Evolutionary conservation across 176 grass and related monocot genomes (phyloP).

Genomic region (Elaeis guineensis): DNA sequence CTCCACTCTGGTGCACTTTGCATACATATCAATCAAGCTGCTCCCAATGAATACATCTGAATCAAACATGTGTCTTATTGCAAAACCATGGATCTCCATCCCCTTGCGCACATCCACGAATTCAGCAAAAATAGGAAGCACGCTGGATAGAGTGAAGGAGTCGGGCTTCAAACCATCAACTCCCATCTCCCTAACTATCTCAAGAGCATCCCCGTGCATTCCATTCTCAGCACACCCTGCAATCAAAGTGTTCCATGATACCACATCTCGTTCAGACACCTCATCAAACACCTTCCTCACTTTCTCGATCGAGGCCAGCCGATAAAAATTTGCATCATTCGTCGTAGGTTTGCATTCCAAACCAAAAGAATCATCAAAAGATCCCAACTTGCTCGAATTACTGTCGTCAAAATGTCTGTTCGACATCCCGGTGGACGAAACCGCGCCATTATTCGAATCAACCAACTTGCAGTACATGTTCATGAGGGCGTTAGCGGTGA

Average conservation of each 20-base stretch:
- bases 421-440: not conserved
- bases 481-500: conserved; percentile 50
- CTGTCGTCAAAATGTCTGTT: not conserved
- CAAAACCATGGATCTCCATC: conserved; percentile 52
- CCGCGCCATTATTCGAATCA: not conserved
- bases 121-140: conserved; percentile 59
- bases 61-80: conserved; percentile 29
- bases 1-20: conserved; percentile 39
- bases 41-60: conserved; percentile 47
- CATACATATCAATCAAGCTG: conserved; percentile 67
- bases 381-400: not conserved
- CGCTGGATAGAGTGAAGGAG: conserved; percentile 43
- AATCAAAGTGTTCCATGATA: conserved; percentile 64
- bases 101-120: conserved; percentile 38
- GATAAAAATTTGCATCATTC: not conserved
- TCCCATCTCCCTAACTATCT: conserved; percentile 48
- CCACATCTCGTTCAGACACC: conserved; percentile 36
- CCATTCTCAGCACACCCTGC: conserved; percentile 33
- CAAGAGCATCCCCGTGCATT: conserved; percentile 26
- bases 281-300: conserved; percentile 61
- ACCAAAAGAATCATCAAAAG: no score
- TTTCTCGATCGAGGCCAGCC: not conserved
- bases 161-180: conserved; percentile 39
- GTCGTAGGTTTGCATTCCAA: no score
- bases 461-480: conserved; percentile 60